Percentiles rank a stretch among this genome's conserved stretches.
These are phyloP conservation scores for Hypericum androsaemum DNA, from an alignment of 345 rosid species.

Conservation along the genomic window DNA sequence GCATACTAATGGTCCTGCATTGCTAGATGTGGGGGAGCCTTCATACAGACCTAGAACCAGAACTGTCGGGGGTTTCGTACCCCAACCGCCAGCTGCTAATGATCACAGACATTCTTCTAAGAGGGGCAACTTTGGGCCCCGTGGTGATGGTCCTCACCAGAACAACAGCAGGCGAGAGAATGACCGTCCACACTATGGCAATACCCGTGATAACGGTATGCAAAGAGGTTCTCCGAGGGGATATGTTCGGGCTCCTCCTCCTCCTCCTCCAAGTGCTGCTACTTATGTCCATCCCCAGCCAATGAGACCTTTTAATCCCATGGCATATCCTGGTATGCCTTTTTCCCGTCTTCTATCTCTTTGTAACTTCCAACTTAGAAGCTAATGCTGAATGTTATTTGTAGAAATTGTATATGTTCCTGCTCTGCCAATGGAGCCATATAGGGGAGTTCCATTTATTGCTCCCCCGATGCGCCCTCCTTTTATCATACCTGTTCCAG, in stretches of 20 bases:
- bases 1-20: constrained; percentile 25
- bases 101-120: constrained; percentile 36
- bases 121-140: constrained; percentile 34
- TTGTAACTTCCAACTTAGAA: not conserved
- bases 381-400: constrained; percentile 5
- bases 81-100: constrained; percentile 27
- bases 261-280: too few relatives aligned
- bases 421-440: constrained; percentile 32
- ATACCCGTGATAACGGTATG: too few relatives aligned
- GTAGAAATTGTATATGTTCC: constrained; percentile 33
- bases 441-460: constrained; percentile 29
- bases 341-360: not conserved
- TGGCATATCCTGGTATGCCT: not conserved
- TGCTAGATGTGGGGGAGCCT: constrained; percentile 30
- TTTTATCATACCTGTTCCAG: constrained; percentile 27
- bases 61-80: constrained; percentile 28
- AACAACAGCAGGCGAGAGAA: too few relatives aligned
- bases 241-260: too few relatives aligned
- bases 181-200: too few relatives aligned
- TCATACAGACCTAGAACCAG: constrained; percentile 39
- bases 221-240: too few relatives aligned
- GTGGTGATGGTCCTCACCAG: too few relatives aligned
- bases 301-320: too few relatives aligned
- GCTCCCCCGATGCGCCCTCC: constrained; percentile 25
- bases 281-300: too few relatives aligned